Evolutionary conservation across 2,329 filamentous ascomycete genomes (phyloP), one percentile per base, ranked within the genome.

Genomic region (Penicillium sclerotiorum): DNA sequence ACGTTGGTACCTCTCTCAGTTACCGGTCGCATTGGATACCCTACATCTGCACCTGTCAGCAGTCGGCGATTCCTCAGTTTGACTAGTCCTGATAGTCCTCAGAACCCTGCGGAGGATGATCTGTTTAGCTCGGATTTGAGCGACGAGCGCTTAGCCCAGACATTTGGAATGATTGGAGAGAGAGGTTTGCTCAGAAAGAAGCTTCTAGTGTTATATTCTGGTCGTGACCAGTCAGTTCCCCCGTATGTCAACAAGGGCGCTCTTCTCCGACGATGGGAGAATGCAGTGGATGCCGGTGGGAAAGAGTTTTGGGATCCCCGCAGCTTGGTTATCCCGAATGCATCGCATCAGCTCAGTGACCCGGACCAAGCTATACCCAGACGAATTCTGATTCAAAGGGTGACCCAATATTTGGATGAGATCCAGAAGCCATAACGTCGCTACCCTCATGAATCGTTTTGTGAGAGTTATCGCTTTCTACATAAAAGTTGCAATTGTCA

Each of bases 111-210:
- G 4, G 87, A 89, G 50, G 91, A 96, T 64, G 91, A 96, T 66
- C 89, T 87, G 64, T 96, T 95, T 73, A 90, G 87, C 8, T 85
- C 83, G 2, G 88, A 93, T 63, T 72, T 94, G 7, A 68, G 75
- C 0, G 78, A 82, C 36, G 77, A 80, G 18, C 74, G 77, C n/a
- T 73, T 91, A 3, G 65, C 70, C n/a, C 63, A 63, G 6, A 86
- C 85, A 6, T 95, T 92, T 79, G 80, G 84, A 3, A 73, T 63
- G 59, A 62, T 78, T 21, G 54, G 60, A 3, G 33, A 57, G 12
- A 55, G 63, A 11, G 70, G 69, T 0, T 42, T 76, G 15, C 47
- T 76, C 38, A 69, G 59, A 28, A 58, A 63, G 15, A 72, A 69
- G 39, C 47, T 75, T 38, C 58, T 78, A 54, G 73, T 77, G 20